A percentile compares a stretch with the other conserved stretches of the same genome.
Evolutionary conservation across 106 monocot genomes (phyloP).

Genomic region (Chionographis japonica): DNA sequence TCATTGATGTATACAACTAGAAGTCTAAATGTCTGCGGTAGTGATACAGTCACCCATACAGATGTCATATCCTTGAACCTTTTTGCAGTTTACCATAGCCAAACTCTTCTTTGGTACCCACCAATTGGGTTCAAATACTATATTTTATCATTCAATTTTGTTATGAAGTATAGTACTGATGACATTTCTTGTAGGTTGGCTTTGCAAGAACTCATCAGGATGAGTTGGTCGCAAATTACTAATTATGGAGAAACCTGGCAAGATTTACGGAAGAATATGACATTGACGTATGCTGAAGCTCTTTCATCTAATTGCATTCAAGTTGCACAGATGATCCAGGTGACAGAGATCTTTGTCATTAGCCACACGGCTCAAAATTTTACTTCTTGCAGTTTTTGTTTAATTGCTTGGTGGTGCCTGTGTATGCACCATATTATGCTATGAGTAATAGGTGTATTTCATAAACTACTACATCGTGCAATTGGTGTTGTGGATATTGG

Average conservation of each 20-base stretch:
- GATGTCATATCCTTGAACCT: too few relatives aligned
- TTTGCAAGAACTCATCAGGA: slow-evolving; percentile 56
- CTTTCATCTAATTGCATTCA: slow-evolving; percentile 46
- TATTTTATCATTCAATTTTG: background rate
- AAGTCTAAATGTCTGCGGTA: background rate
- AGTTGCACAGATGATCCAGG: slow-evolving; percentile 79
- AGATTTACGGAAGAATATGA: slow-evolving; percentile 37
- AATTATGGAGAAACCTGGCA: slow-evolving; percentile 40
- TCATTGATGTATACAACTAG: background rate
- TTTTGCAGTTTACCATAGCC: background rate
- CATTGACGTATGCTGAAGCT: slow-evolving; percentile 46
- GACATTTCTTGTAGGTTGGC: slow-evolving; percentile 39
- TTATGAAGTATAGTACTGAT: background rate
- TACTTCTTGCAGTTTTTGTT: background rate
- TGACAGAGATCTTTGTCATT: slow-evolving; percentile 8
- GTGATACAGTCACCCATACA: background rate
- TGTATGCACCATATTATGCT: background rate
- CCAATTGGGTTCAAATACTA: too few relatives aligned
- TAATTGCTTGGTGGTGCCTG: background rate
- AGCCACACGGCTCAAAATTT: background rate
- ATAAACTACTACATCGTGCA: too few relatives aligned
- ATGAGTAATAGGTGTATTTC: too few relatives aligned
- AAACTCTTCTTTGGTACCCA: background rate
- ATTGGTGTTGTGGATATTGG: too few relatives aligned
- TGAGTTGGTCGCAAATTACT: slow-evolving; percentile 22